phyloP scores from a whole-genome alignment of 441 rosid species.

The Corymbia calophylla region DNA sequence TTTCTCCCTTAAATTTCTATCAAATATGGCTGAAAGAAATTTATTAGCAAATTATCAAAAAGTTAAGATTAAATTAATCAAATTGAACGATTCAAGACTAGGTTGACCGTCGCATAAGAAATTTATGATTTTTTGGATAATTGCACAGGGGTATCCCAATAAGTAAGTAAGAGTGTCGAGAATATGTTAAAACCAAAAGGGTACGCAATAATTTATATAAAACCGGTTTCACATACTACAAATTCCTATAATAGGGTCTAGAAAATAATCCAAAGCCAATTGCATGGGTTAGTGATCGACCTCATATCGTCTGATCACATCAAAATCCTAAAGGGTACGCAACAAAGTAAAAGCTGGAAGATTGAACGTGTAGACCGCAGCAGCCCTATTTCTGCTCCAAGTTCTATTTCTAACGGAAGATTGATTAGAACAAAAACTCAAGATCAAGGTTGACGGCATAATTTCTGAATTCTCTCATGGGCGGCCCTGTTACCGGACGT shows the following conservation, averaged over 20 bases:
- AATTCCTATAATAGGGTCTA: neutral
- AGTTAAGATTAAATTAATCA: rapidly evolving
- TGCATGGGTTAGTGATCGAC: neutral
- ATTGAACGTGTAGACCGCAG: neutral
- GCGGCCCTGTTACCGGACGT: neutral
- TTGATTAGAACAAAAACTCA: too few species aligned
- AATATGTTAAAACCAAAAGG: neutral
- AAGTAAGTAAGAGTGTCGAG: neutral
- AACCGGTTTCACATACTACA: neutral
- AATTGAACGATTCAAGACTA: rapidly evolving
- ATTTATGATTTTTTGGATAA: neutral
- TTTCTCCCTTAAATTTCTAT: too few species aligned
- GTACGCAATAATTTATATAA: neutral
- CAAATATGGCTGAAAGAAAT: too few species aligned
- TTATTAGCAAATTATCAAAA: too few species aligned
- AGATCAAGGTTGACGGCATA: too few species aligned
- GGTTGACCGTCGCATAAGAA: too few species aligned
- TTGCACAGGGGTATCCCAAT: neutral
- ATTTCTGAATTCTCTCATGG: neutral
- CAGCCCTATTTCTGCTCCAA: too few species aligned
- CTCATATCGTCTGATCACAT: neutral
- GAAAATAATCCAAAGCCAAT: neutral
- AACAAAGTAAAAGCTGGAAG: too few species aligned
- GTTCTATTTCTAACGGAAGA: too few species aligned
- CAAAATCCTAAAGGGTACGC: neutral